These are phyloP conservation scores for Ligustrum vulgare DNA, from an alignment of 257 asterid species.

Conservation along the genomic window DNA sequence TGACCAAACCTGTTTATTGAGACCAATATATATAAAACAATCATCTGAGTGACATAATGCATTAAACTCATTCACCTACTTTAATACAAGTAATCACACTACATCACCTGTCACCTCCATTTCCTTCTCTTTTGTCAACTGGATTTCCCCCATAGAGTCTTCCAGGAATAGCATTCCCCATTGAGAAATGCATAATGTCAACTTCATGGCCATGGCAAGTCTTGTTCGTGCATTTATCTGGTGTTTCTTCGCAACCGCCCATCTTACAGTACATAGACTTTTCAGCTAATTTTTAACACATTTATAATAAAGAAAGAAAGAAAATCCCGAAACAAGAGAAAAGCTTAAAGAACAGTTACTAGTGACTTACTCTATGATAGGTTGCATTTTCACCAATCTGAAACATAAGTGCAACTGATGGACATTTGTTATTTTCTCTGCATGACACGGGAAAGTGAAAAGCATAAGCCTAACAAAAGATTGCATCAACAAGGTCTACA, in stretches of 20 bases:
- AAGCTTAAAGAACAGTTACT: neutral
- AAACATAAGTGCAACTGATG: conserved; percentile 65
- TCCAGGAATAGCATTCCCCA: conserved; percentile 68
- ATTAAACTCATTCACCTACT: neutral
- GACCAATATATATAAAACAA: conserved; percentile 17
- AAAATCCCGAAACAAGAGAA: neutral
- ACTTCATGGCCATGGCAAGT: conserved; percentile 66
- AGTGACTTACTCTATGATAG: conserved; percentile 52
- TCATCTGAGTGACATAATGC: conserved; percentile 3
- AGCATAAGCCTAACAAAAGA: conserved; percentile 1
- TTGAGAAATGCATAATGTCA: conserved; percentile 69
- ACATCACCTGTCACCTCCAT: conserved; percentile 63
- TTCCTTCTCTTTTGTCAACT: conserved; percentile 47
- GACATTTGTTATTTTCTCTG: conserved; percentile 48
- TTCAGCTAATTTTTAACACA: conserved; percentile 17
- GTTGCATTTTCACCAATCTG: conserved; percentile 66
- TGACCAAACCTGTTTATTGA: conserved; percentile 53
- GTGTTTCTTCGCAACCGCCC: conserved; percentile 63
- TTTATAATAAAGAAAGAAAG: neutral
- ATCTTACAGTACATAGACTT: conserved; percentile 37
- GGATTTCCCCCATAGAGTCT: conserved; percentile 61
- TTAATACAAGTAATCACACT: neutral
- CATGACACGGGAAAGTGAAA: conserved; percentile 24
- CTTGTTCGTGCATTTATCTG: conserved; percentile 54
- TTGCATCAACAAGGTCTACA: neutral